phyloP scores from a whole-genome alignment of 2,329 filamentous ascomycete genomes.

The Ilyonectria mors-panacis region DNA sequence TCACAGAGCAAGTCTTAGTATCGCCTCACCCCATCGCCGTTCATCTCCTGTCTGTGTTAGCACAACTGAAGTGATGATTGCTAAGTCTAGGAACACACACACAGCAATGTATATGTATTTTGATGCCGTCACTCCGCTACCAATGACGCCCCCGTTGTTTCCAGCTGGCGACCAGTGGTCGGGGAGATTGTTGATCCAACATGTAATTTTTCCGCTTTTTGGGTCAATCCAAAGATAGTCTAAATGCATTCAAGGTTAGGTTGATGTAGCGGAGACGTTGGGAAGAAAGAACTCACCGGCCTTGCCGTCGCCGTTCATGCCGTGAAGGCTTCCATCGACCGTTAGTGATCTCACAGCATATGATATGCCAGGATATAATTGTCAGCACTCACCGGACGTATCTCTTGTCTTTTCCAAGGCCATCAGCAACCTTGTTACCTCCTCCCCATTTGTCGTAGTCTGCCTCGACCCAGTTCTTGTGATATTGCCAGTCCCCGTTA shows the following conservation, averaged over 20 bases:
- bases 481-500: not conserved
- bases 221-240: constrained; percentile 4
- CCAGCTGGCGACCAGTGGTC: not conserved
- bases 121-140: not conserved
- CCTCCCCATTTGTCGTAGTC: not conserved
- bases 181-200: constrained; percentile 5
- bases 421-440: not conserved
- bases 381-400: not conserved
- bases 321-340: not conserved
- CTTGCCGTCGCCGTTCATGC: constrained; percentile 9
- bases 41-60: not conserved
- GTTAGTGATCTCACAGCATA: not conserved
- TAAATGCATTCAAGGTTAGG: not conserved
- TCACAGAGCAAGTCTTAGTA: not conserved
- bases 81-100: not conserved
- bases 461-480: not conserved
- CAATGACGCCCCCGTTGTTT: constrained; percentile 3
- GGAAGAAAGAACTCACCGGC: constrained; percentile 1
- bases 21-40: constrained; percentile 1
- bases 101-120: constrained; percentile 2
- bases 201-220: not conserved
- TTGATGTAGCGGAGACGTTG: not conserved
- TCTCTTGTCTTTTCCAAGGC: not conserved
- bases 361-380: not conserved
- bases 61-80: not conserved